Conservation (phyloP, 2,329 filamentous ascomycete species). For the Beauveria caledonica region DNA sequence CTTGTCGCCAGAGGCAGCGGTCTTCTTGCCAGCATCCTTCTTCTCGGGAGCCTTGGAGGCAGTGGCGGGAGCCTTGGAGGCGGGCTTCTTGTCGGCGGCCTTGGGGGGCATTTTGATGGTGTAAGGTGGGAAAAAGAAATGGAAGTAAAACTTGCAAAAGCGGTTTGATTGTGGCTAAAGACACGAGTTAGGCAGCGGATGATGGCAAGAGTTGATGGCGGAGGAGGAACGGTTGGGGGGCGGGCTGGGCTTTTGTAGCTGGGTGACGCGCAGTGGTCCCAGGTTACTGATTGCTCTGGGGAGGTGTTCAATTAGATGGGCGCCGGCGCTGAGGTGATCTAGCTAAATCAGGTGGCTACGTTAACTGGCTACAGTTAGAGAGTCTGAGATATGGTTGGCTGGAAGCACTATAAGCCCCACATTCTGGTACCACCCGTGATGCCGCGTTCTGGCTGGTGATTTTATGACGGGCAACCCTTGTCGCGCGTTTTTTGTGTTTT, state of each 20-base stretch:
- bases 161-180: constrained; percentile 13
- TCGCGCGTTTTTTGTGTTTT: constrained; percentile 13
- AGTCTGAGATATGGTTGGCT: constrained; percentile 7
- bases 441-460: constrained; percentile 6
- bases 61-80: constrained; percentile 85
- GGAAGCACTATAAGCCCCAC: neutral
- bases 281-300: constrained; percentile 48
- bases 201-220: constrained; percentile 38
- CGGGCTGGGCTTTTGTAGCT: constrained; percentile 52
- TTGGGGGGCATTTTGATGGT: constrained; percentile 85
- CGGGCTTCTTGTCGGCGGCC: constrained; percentile 97
- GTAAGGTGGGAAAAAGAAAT: constrained; percentile 15
- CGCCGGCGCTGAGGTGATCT: constrained; percentile 9
- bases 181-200: constrained; percentile 26
- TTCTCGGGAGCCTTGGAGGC: constrained; percentile 71
- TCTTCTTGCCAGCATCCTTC: constrained; percentile 99
- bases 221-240: constrained; percentile 41
- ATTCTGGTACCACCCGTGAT: neutral
- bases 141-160: constrained; percentile 14
- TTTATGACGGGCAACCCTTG: neutral
- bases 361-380: neutral
- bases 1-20: constrained; percentile 91
- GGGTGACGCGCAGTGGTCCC: constrained; percentile 41
- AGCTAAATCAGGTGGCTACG: constrained; percentile 9
- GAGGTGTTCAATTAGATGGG: constrained; percentile 6